Percentiles rank a stretch among this genome's conserved stretches.
Conservation (phyloP, 2,329 filamentous ascomycete genomes). For the Purpureocillium lavendulum region DNA sequence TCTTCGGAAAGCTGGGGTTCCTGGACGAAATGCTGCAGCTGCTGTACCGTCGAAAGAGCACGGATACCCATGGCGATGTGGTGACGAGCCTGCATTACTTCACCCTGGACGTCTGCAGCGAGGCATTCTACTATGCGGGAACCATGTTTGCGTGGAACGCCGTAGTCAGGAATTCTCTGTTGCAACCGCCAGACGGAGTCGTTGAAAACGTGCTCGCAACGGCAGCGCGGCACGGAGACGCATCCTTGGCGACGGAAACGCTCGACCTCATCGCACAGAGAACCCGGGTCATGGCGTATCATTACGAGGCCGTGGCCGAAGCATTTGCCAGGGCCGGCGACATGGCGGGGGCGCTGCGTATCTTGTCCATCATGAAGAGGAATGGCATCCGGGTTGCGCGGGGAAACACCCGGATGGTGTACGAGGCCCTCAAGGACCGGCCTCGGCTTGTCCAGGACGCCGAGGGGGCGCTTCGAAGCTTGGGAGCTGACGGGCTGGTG, state of each 20-base stretch:
- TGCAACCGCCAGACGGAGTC: conserved; percentile 47
- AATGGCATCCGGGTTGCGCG: conserved; percentile 40
- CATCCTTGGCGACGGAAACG: conserved; percentile 60
- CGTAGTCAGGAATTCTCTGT: conserved; percentile 39
- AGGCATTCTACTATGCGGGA: conserved; percentile 52
- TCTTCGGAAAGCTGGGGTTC: conserved; percentile 63
- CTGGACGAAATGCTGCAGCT: conserved; percentile 69
- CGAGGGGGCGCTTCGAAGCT: conserved; percentile 45
- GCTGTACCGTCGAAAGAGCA: conserved; percentile 44
- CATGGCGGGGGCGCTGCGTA: conserved; percentile 56
- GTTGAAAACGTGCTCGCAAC: conserved; percentile 63
- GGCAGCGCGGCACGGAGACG: conserved; percentile 61
- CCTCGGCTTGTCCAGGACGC: conserved; percentile 39
- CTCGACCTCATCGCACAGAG: conserved; percentile 38
- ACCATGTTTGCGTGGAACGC: conserved; percentile 65
- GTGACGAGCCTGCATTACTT: conserved; percentile 56
- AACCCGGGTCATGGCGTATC: conserved; percentile 50
- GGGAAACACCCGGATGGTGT: conserved; percentile 57
- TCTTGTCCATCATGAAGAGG: conserved; percentile 65
- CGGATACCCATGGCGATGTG: conserved; percentile 25
- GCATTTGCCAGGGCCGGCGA: conserved; percentile 56
- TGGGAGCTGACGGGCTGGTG: conserved; percentile 29
- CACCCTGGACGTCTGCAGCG: conserved; percentile 67
- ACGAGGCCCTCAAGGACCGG: conserved; percentile 40
- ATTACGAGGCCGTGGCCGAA: conserved; percentile 74